Evolutionary conservation across 2,329 filamentous ascomycete genomes (phyloP), one percentile per base, ranked within the genome.

Genomic region (Zymoseptoria brevis): DNA sequence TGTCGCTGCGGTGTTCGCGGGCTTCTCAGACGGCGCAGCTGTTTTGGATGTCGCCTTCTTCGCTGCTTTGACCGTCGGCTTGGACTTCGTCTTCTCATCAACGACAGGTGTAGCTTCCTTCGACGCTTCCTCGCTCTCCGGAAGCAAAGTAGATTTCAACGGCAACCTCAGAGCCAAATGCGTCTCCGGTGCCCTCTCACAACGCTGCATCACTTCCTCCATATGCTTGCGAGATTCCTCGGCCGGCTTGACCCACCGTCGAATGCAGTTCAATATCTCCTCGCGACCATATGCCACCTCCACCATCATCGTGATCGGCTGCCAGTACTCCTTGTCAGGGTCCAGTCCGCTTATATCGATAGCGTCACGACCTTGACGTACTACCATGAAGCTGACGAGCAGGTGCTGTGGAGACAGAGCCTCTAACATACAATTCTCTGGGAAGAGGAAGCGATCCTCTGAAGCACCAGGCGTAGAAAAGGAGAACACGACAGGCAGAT

Each of bases 401-500:
- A 89, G 81, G n/a, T 79, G 78, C 53, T 73, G 67, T 2, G 66
- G 66, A 9, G 70, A 69, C 1, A 86, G 76, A 68, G 84, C 86
- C 70, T 94, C 88, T 54, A 93, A 72, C 35, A 93, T 87, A 72
- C 86, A 88, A 69, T 88, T 87, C 65, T 86, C 88, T 1, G 89
- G 89, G 63, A 94, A 92, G 53, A 90, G 75, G 70, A 89, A 92
- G 24, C 88, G 83, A 71, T 93, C 89, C 52, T 87, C 88, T 2
- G 78, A 84, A 35, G 85, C 85, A 53, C 82, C 81, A 16, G 68
- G 64, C 19, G 62, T 67, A 19, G 54, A 61, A 8, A 26, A 26
- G 4, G 77, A 72, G 71, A 90, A 89, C 0, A 87, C 82, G n/a
- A 85, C 84, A 1, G 84, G 80, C 87, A 86, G 24, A 81, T 81